Base-by-base conservation (phyloP, 192 early-diverging fungal species). In the Linnemannia hyalina region DNA sequence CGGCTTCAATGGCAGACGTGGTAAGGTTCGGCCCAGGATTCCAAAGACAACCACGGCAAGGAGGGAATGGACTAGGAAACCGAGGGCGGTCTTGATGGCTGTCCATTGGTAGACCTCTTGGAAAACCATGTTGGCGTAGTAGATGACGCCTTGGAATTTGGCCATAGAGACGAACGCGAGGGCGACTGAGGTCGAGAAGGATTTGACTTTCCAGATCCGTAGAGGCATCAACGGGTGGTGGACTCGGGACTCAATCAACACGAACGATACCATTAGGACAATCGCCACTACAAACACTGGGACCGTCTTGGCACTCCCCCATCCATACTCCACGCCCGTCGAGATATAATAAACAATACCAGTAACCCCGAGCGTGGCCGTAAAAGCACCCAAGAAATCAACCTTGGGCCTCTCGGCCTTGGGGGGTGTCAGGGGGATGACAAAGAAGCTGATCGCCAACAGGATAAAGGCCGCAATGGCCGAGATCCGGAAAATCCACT, bases 31-130 rank as follows among this genome's bases (percentile, higher is more conserved):
- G 40, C 90, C 91, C 18, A 89, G 23, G 55, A 84, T 36, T 3
- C 80, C 75, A 36, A 85, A 79, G 20, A 78, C 77, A 1, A 90
- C 73, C 20, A 91, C 40, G 13, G 82, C 80, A 6, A 87, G 78
- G 42, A 91, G 47, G 0, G 89, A 80, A 23, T 86, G 80, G 3
- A 88, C 86, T 20, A 91, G 77, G 68, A 88, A 91, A 5, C 88
- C 88, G 11, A 91, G 36, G 2, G 91, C 91, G 1, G 88, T 86
- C 36, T 91, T 47, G 44, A 90, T 35, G 1, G 91, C 68, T 26
- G 26, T 70, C 81, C 89, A 91, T 15, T 73, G 73, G 41, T 81
- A 89, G 6, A 88, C 82, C 32, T 91, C 85, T 47, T 91, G 89
- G 65, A 91, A 91, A 60, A 83, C 68, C 77, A 91, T 80, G 41